Conservation (phyloP, 202 grass and related monocot genomes). For the Tripidium arundinaceum region DNA sequence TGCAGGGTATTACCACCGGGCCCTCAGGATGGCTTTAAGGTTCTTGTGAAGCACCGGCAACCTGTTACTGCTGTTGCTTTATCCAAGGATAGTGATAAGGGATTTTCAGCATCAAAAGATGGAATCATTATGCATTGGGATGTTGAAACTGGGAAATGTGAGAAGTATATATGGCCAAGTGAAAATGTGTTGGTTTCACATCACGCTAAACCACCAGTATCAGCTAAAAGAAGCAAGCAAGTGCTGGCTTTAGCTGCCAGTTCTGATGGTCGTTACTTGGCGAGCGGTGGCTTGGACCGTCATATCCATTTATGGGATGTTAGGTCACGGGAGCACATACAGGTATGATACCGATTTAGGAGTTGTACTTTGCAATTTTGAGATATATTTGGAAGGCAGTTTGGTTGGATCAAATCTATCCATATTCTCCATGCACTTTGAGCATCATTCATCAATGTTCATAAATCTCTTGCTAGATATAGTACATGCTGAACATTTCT, state of each 20-base stretch:
- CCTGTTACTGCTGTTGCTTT: slow-evolving; percentile 69
- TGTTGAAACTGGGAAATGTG: slow-evolving; percentile 65
- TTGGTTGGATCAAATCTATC: background rate
- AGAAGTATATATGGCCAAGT: slow-evolving; percentile 81
- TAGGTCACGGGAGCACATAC: slow-evolving; percentile 64
- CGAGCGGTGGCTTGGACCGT: slow-evolving; percentile 68
- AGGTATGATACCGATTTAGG: slow-evolving; percentile 37
- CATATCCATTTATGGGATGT: slow-evolving; percentile 93
- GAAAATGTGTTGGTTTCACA: slow-evolving; percentile 73
- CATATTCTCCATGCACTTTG: background rate
- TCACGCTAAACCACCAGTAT: slow-evolving; percentile 64
- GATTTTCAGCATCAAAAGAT: slow-evolving; percentile 90
- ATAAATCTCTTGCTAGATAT: background rate
- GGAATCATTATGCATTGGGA: slow-evolving; percentile 73
- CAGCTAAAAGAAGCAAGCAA: slow-evolving; percentile 64
- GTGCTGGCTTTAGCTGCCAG: slow-evolving; percentile 69
- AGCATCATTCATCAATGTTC: background rate
- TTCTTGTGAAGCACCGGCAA: slow-evolving; percentile 67
- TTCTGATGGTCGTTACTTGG: slow-evolving; percentile 70
- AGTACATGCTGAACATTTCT: background rate
- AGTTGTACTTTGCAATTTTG: slow-evolving; percentile 1
- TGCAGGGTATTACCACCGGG: slow-evolving; percentile 61
- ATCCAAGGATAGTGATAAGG: slow-evolving; percentile 59
- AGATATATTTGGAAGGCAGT: background rate
- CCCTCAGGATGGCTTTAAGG: slow-evolving; percentile 48